Evolutionary conservation across 495 filamentous ascomycete genomes (phyloP), one percentile per base, ranked within the genome.

Genomic region (Penicillium canariense): DNA sequence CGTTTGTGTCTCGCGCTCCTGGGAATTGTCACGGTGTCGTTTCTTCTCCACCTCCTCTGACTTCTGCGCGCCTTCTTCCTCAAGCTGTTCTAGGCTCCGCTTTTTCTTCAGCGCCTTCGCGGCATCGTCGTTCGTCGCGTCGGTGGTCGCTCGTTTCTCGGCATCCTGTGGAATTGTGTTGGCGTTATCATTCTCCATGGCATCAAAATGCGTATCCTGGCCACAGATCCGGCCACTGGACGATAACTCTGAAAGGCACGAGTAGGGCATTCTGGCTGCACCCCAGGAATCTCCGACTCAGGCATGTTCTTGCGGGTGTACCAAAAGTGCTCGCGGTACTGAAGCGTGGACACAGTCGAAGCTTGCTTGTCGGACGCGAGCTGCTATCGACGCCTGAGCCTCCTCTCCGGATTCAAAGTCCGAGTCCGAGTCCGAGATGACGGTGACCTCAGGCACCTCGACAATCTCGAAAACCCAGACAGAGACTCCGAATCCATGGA

Each of bases 11-110:
- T 65, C 55, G 5, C 44, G 50, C 38, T 79, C 75, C 51, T 73
- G 59, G 9, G 74, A 78, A 55, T 66, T 62, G 50, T 80, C 77
- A 22, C 76, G 70, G 47, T 75, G 73, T 48, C 68, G 59, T 51
- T 78, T 80, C 62, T 74, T 79, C 55, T 79, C 76, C 7, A 70
- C 73, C 48, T 40, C 39, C 5, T 60, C 48, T 15, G 42, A n/a
- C 18, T 59, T 48, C 50, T 71, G 66, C 1, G 61, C 35, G 12
- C 54, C 53, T 20, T 76, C 78, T 32, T 71, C 68, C 53, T 81
- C 77, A 28, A 82, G 62, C 46, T 81, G 76, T 40, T 82, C 80
- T 40, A 73, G 54, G 58, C 79, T 83, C 47, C 80, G 63, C 57
- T 83, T 83, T 65, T 79, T 81, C 55, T 69, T 75, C 7, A 65